phyloP scores from a whole-genome alignment of 225 moss, liverwort and hornwort genomes.

The Marchantia paleacea region DNA sequence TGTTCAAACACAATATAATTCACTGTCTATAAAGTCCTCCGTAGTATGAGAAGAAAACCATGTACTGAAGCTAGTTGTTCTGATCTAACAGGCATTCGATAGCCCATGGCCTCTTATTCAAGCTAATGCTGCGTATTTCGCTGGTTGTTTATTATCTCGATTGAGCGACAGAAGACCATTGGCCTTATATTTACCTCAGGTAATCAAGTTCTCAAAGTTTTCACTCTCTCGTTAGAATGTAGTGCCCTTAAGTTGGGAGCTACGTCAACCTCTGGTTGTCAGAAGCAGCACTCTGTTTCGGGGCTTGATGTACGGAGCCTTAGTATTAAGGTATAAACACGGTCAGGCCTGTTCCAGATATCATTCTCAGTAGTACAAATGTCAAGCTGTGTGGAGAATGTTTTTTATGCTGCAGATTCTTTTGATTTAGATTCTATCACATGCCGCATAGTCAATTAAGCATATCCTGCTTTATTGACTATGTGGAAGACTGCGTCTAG shows the following conservation, averaged over 20 bases:
- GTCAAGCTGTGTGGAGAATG: too few relatives aligned
- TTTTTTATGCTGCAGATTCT: too few relatives aligned
- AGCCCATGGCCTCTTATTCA: slow-evolving; percentile 97
- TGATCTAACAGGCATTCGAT: slow-evolving; percentile 70
- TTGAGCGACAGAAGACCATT: slow-evolving; percentile 67
- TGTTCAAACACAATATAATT: too few relatives aligned
- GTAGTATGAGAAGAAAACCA: neutral
- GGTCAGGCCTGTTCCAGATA: too few relatives aligned
- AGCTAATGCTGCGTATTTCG: slow-evolving; percentile 93
- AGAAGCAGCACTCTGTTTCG: neutral
- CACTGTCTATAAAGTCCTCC: neutral
- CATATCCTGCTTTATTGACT: neutral
- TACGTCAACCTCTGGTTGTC: neutral
- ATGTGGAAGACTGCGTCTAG: neutral
- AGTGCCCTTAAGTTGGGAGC: neutral
- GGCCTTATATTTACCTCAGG: slow-evolving; percentile 84
- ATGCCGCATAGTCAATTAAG: too few relatives aligned
- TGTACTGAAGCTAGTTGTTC: neutral
- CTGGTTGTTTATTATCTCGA: slow-evolving; percentile 85
- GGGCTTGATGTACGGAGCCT: neutral
- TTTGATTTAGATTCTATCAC: too few relatives aligned
- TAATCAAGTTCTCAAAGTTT: slow-evolving; percentile 18
- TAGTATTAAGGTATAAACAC: too few relatives aligned
- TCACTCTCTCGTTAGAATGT: neutral
- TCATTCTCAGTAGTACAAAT: too few relatives aligned